Percentiles rank a stretch among this genome's conserved stretches.
These are phyloP conservation scores for Leishmania gerbilli DNA, from an alignment of 208 protist genomes.

Conservation along the genomic window DNA sequence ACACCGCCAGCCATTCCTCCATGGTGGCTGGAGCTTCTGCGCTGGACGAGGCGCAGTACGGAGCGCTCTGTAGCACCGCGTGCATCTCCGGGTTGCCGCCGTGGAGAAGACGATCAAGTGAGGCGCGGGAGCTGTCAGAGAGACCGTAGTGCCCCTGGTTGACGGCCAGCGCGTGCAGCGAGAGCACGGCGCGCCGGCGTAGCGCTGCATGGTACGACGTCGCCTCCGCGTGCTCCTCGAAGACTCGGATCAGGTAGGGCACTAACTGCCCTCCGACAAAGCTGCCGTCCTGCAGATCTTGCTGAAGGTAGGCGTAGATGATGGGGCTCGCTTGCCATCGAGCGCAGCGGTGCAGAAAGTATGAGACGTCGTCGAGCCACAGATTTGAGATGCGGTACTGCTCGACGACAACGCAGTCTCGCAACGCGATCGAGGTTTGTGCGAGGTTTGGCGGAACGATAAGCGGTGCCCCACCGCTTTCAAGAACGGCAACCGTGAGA, in stretches of 20 bases:
- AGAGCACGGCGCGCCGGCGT: slow-evolving; percentile 53
- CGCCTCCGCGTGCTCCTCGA: slow-evolving; percentile 37
- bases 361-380: slow-evolving; percentile 91
- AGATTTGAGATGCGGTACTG: slow-evolving; percentile 76
- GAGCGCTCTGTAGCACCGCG: slow-evolving; percentile 33
- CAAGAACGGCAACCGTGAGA: slow-evolving; percentile 71
- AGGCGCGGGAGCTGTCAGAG: slow-evolving; percentile 43
- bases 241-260: slow-evolving; percentile 65
- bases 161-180: slow-evolving; percentile 54
- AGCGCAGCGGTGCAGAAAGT: slow-evolving; percentile 79
- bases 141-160: slow-evolving; percentile 77
- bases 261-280: slow-evolving; percentile 75
- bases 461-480: slow-evolving; percentile 76
- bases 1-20: slow-evolving; percentile 43
- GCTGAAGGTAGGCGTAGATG: slow-evolving; percentile 84
- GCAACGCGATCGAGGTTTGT: slow-evolving; percentile 70
- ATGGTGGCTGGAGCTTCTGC: slow-evolving; percentile 28
- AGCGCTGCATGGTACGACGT: slow-evolving; percentile 48
- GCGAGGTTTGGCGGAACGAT: slow-evolving; percentile 87
- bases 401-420: slow-evolving; percentile 86
- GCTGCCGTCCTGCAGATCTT: slow-evolving; percentile 77
- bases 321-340: slow-evolving; percentile 74
- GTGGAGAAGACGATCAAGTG: slow-evolving; percentile 41
- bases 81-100: slow-evolving; percentile 45
- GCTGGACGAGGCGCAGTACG: slow-evolving; percentile 5